Base-by-base conservation (phyloP, 441 rosid genomes). In the Pelargonium cotyledonis region DNA sequence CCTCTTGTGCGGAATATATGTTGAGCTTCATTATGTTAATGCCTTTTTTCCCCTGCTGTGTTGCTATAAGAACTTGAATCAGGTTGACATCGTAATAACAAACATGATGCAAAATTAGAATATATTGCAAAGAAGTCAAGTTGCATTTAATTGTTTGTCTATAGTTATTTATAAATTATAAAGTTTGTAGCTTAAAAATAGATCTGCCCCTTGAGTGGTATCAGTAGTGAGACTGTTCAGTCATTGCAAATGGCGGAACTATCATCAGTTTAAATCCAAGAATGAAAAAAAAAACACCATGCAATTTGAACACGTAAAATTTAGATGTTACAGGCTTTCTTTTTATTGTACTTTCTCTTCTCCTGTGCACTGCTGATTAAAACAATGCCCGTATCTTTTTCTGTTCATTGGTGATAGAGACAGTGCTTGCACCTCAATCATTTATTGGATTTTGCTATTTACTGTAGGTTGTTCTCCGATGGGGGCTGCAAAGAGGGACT, bases 401-500 rank as follows among this genome's bases (percentile, higher is more conserved):
- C 21, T 21, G 9, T 57, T 18, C 26, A 57, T 8, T 57, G 19
- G 8, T 57, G 31, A 57, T 57, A 23, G 8, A 57, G 21, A 18
- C 63, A 57, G 1, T 57, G 63, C 63, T 18, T 23, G 21, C 8
- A 19, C 2, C 31, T 15, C 1, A 55, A 19, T 55, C 23, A 55
- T 55, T 6, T 55, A 55, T 55, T 78, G 8, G 19, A 21, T 31
- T 46, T 47, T 63, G 29, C 63, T 11, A 23, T 62, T 35, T 21
- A 11, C 67, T 76, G 61, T 31, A 85, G 89, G 83, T 83, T 44
- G 79, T 83, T 80, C 77, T 85, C 63, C 81, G 85, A 55, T 85
- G 89, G 89, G 89, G 89, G 57, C 61, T 85, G 76, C 87, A 85
- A 68, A 78, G 89, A 73, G 89, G 87, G 55, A 85, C 85, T 19